Conservation (phyloP, 176 grass and related monocot species). For the Carex scoparia region DNA sequence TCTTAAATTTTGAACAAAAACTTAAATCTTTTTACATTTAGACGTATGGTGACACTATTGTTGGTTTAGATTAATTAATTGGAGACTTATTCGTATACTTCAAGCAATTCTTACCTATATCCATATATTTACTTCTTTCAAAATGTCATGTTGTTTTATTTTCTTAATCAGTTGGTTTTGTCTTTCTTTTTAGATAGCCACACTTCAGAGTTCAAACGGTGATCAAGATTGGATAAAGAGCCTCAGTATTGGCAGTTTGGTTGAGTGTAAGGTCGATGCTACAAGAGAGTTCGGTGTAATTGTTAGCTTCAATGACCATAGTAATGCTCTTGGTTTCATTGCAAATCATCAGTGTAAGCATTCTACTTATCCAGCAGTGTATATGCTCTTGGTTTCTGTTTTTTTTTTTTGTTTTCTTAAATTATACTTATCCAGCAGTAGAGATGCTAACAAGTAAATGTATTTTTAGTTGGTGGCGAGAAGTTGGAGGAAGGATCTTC, state of each 20-base stretch:
- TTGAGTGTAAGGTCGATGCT: conserved; percentile 67
- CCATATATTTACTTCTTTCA: neutral
- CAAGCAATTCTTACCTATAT: neutral
- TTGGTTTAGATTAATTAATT: neutral
- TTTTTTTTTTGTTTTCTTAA: conserved; percentile 11
- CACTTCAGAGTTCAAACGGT: conserved; percentile 50
- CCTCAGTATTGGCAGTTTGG: conserved; percentile 73
- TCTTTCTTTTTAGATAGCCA: conserved; percentile 43
- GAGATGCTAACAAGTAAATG: conserved; percentile 16
- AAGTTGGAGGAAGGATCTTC: conserved; percentile 58
- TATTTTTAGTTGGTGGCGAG: conserved; percentile 49
- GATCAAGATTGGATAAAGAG: conserved; percentile 47
- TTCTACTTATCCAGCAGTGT: neutral
- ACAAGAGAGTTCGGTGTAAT: conserved; percentile 80
- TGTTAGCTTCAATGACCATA: conserved; percentile 74
- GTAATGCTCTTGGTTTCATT: conserved; percentile 84
- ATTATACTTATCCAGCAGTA: neutral
- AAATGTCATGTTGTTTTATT: conserved; percentile 1
- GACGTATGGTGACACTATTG: neutral
- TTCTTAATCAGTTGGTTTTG: conserved; percentile 11
- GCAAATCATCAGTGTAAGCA: conserved; percentile 86
- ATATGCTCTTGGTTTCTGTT: neutral
- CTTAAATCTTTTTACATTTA: neutral
- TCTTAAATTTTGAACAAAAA: neutral
- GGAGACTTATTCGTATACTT: neutral